Conservation (phyloP, 2,329 filamentous ascomycete genomes). For the Monosporascus sp. region DNA sequence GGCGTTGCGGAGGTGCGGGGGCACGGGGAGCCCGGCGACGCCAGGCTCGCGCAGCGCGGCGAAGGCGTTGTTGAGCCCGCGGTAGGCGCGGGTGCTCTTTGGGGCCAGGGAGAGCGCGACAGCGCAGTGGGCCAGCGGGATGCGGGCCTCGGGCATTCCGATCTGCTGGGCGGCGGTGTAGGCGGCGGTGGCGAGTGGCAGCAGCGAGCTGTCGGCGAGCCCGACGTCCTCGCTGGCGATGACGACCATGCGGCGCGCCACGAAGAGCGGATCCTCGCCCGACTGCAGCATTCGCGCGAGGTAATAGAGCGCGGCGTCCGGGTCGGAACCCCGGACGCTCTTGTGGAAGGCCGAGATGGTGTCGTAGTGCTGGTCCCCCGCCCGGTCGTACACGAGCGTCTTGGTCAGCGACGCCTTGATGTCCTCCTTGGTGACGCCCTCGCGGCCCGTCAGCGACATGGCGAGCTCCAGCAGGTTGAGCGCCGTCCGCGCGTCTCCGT, state of each 20-base stretch:
- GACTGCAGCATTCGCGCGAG: conserved; percentile 92
- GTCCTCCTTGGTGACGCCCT: conserved; percentile 63
- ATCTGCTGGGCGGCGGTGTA: conserved; percentile 89
- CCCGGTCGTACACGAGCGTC: conserved; percentile 90
- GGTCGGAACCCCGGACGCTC: conserved; percentile 78
- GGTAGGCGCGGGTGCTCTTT: conserved; percentile 84
- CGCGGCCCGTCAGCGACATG: conserved; percentile 64
- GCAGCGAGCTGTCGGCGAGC: conserved; percentile 76
- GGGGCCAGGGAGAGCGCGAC: conserved; percentile 75
- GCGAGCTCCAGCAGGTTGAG: conserved; percentile 89
- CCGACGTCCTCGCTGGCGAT: conserved; percentile 94
- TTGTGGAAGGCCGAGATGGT: conserved; percentile 98
- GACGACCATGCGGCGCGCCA: conserved; percentile 88
- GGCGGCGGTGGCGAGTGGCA: conserved; percentile 77
- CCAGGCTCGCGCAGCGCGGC: conserved; percentile 77
- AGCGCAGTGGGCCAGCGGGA: conserved; percentile 82
- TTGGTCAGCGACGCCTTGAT: conserved; percentile 83
- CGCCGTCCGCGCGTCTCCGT: conserved; percentile 88
- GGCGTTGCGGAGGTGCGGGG: conserved; percentile 84
- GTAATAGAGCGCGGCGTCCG: conserved; percentile 90
- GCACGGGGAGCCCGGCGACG: conserved; percentile 73
- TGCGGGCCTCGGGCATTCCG: conserved; percentile 90
- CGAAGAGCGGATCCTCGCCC: conserved; percentile 87
- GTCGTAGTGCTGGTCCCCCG: conserved; percentile 95
- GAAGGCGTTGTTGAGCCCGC: conserved; percentile 74